Evolutionary conservation across 306 rosid species (phyloP), one percentile per base, ranked within the genome.

Genomic region (Elaeagnus macrophylla): DNA sequence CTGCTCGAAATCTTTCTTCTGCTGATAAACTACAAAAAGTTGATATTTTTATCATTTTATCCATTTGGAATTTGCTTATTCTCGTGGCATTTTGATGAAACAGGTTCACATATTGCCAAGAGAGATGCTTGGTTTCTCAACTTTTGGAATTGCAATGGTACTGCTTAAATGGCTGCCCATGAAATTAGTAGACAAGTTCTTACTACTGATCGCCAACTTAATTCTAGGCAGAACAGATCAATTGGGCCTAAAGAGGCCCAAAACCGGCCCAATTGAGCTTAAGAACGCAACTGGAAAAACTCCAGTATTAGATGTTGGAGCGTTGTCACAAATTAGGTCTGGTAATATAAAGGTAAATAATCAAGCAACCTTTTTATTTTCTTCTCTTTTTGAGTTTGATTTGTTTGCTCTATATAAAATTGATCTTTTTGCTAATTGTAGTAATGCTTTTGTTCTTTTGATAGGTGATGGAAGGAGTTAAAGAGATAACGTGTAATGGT

Each of bases 281-380:
- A 93, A 93, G 64, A 77, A 83, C 12, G 83, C 72, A 14, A 85
- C 99, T 0, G 99, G 99, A 0, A 93, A 81, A 64, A 87, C 89
- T 64, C 99, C 99, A 0, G 95, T 93, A 3, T 89, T 93, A 32
- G 99, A 93, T 51, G 89, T 88, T 0, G 99, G 99, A 25, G 85
- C 86, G 32, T 57, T 93, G 0, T 69, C 82, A 10, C 82, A 75
- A 48, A 93, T 93, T 0, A 84, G 62, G 77, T 74, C 83, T 18
- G 89, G 94, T 0, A 87, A 85, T 73, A 84, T 93, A 15, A 80
- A 87, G 95, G 99, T 88, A 69, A 45, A 15, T 37, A 10, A 25
- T 13, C 12, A 12, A 12, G 37, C 37, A 20, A 13, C 9, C 45
- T 6, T 13, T 16, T 1, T 46, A 8, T 3, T 9, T 13, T 4